Evolutionary conservation across 805 yeast genomes (phyloP).

Genomic region (Metschnikowia lunata): DNA sequence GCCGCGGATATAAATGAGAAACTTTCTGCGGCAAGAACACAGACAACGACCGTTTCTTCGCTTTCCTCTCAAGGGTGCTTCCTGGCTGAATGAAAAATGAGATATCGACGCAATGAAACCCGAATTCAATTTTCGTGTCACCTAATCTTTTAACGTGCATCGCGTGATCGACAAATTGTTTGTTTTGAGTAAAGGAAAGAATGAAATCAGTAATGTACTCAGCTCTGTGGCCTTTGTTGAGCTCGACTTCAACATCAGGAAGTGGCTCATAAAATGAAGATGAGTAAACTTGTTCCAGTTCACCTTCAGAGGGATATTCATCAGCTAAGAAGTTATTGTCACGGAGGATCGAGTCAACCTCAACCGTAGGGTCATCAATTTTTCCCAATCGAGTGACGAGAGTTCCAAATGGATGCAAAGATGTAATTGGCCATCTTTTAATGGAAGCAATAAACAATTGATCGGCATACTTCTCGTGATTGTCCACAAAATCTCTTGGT

Average conservation of each 20-base stretch:
- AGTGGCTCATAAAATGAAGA: constrained; percentile 29
- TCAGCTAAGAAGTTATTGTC: constrained; percentile 81
- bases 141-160: constrained; percentile 67
- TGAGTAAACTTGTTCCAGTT: constrained; percentile 17
- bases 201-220: constrained; percentile 58
- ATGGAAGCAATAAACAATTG: constrained; percentile 90
- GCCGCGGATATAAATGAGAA: constrained; percentile 63
- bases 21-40: constrained; percentile 80
- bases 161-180: constrained; percentile 67
- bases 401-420: constrained; percentile 96
- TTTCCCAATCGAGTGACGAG: constrained; percentile 81
- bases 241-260: constrained; percentile 36
- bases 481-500: constrained; percentile 90
- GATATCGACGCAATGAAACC: constrained; percentile 82
- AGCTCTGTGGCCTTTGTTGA: constrained; percentile 39
- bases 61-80: constrained; percentile 77
- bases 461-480: constrained; percentile 76
- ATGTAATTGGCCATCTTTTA: constrained; percentile 98
- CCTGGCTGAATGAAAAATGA: constrained; percentile 69
- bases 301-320: constrained; percentile 56
- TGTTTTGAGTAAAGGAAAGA: constrained; percentile 58
- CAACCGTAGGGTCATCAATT: constrained; percentile 70
- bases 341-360: constrained; percentile 82
- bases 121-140: constrained; percentile 66
- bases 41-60: constrained; percentile 84